Evolutionary conservation across 352 stramenopile species (phyloP), one percentile per base, ranked within the genome.

Genomic region (Globisporangium nagaii): DNA sequence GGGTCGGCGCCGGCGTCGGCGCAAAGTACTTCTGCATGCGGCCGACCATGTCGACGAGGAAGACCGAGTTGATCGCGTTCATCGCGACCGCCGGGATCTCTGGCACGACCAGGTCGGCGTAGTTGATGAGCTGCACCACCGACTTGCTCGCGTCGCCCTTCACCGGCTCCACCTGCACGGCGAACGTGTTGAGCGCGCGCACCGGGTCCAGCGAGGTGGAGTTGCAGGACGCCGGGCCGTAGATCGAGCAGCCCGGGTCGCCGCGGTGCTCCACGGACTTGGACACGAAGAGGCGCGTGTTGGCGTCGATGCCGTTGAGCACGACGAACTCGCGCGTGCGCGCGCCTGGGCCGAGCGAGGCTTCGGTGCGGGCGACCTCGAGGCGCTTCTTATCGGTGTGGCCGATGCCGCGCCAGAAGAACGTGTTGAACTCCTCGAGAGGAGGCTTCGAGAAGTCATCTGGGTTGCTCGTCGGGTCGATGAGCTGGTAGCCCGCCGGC

Each of bases 391-490:
- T 65, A 56, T 63, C 54, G 0, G 47, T 53, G 35, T 64, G 55
- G 49, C 54, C 54, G 1, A 50, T 19, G 12, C 50, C 49, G 30
- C 65, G 61, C 65, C 65, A 73, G 10, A 50, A 34, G 6, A 40
- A 22, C 34, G 61, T 70, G 37, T 59, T 37, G 54, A 56, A 73
- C 28, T 41, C 7, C 32, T 62, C 52, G 13, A 73, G 65, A 4
- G 61, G 56, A 13, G 65, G 61, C 44, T 67, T 70, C 52, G 37
- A 60, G 22, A 70, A 73, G 48, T 73, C 65, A 0, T 66, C 61
- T 5, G 56, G 50, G 53, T 64, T 67, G 53, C 65, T 73, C 12
- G 30, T 19, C 41, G 65, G 65, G 51, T 73, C 65, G 31, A 73
- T 73, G 57, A 73, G 48, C 36, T 64, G 39, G 62, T 64, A 70